Evolutionary conservation across 2,329 filamentous ascomycete genomes (phyloP).

Genomic region (Byssochlamys sp.): DNA sequence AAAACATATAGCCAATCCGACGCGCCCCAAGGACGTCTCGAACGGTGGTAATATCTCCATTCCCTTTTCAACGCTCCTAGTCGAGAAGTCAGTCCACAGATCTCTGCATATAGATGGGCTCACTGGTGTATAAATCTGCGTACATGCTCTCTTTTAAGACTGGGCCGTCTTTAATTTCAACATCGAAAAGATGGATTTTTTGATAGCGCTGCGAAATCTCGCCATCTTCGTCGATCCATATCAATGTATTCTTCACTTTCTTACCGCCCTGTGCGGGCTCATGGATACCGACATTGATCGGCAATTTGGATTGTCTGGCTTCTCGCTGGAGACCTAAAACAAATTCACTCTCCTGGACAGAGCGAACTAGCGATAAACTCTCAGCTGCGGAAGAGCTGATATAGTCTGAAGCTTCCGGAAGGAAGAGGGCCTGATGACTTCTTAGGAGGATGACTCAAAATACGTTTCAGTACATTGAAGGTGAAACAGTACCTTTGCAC

Average conservation of each 20-base stretch:
- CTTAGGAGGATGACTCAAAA: conserved; percentile 2
- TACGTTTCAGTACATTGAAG: not conserved
- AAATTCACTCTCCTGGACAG: conserved; percentile 59
- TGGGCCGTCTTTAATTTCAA: conserved; percentile 49
- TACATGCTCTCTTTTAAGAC: conserved; percentile 52
- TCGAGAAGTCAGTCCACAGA: not conserved
- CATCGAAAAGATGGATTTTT: conserved; percentile 85
- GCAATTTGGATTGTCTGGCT: conserved; percentile 54
- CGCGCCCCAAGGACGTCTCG: conserved; percentile 59
- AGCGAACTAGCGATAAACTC: conserved; percentile 59
- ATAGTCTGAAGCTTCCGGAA: conserved; percentile 87
- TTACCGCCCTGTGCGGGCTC: conserved; percentile 50
- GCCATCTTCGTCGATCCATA: conserved; percentile 57
- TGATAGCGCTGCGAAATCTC: conserved; percentile 60
- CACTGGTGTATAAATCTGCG: conserved; percentile 7
- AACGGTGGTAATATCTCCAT: conserved; percentile 58
- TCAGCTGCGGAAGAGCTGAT: conserved; percentile 61
- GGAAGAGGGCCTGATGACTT: conserved; percentile 59
- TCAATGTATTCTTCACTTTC: conserved; percentile 53
- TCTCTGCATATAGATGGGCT: not conserved
- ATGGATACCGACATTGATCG: conserved; percentile 81
- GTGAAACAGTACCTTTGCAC: conserved; percentile 56
- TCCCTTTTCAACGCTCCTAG: conserved; percentile 58
- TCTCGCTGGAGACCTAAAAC: conserved; percentile 63
- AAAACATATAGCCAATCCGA: conserved; percentile 81